Evolutionary conservation across 805 yeast species (phyloP), one percentile per base, ranked within the genome.

Genomic region (Geotrichum ghanense): DNA sequence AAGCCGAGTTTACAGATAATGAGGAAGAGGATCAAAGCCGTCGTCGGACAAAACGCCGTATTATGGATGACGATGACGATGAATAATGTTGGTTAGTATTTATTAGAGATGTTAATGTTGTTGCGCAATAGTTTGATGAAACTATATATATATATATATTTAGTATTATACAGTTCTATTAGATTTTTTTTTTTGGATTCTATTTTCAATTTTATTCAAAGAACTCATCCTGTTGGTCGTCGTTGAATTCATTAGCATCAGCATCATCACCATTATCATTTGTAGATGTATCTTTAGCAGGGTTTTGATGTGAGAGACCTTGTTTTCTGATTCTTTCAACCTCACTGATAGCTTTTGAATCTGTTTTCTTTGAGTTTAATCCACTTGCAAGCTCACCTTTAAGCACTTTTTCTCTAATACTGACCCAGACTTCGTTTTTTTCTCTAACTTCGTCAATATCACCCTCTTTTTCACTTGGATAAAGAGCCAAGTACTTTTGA

Each of bases 401-500:
- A 44, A 76, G 73, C 46, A 83, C 62, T 55, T 73, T 69, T 37
- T 67, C 64, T 35, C 72, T 74, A 41, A 84, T 67, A 37, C 73
- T 63, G 52, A 74, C 76, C 59, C 76, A 76, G 53, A 72, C 75
- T 54, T 68, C 69, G 43, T 65, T 60, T 70, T 74, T 3, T 9
- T 46, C 34, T 20, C 55, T 56, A 9, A 51, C 52, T 17, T 48
- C 48, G 56, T 65, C 37, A 61, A 60, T 44, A 57, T 58, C 44
- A 51, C 59, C 52, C 60, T 72, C 20, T 61, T 61, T 41, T 63
- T 59, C 55, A 64, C 65, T 61, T 58, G 92, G 88, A 62, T 78
- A 89, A 49, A 89, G 64, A 0, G 96, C 76, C 27, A 85, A 75
- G 62, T 89, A 89, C 64, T 86, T 88, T 56, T 77, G 79, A 44